Conservation (phyloP, 2,329 filamentous ascomycete genomes). For the Colletotrichum lindemuthianum region DNA sequence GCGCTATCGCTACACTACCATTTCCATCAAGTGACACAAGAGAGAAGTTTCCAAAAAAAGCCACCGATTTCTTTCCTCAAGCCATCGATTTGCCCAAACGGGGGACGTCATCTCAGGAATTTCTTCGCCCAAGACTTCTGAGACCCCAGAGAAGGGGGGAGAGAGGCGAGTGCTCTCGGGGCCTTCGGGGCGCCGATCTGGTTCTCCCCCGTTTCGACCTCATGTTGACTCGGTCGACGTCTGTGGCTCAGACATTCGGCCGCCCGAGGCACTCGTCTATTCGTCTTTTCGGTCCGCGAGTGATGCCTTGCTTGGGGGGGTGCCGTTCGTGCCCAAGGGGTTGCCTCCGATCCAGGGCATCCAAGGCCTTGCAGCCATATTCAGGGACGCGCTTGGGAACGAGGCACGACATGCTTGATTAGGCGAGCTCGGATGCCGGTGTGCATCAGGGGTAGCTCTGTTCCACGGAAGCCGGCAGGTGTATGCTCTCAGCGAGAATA, state of each 20-base stretch:
- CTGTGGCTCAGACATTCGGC: conserved; percentile 23
- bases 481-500: no score
- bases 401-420: conserved; percentile 25
- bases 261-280: neutral
- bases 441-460: conserved; percentile 1
- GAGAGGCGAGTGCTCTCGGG: neutral
- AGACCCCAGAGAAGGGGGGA: no score
- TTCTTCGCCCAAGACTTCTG: conserved; percentile 9
- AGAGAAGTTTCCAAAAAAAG: conserved; percentile 9
- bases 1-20: neutral
- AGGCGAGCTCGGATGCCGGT: conserved; percentile 12
- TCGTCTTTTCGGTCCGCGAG: neutral
- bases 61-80: neutral
- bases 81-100: neutral
- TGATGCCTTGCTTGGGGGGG: neutral
- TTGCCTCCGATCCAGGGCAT: conserved; percentile 1
- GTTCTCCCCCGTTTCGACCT: conserved; percentile 6
- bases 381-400: conserved; percentile 14
- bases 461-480: conserved; percentile 1
- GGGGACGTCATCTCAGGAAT: neutral
- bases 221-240: conserved; percentile 19
- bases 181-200: conserved; percentile 5
- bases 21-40: neutral
- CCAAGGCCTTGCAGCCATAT: neutral
- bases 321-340: neutral